A percentile compares a stretch with the other conserved stretches of the same genome.
Conservation (phyloP, 1,284 basidiomycete genomes). For the Ganoderma boninense region DNA sequence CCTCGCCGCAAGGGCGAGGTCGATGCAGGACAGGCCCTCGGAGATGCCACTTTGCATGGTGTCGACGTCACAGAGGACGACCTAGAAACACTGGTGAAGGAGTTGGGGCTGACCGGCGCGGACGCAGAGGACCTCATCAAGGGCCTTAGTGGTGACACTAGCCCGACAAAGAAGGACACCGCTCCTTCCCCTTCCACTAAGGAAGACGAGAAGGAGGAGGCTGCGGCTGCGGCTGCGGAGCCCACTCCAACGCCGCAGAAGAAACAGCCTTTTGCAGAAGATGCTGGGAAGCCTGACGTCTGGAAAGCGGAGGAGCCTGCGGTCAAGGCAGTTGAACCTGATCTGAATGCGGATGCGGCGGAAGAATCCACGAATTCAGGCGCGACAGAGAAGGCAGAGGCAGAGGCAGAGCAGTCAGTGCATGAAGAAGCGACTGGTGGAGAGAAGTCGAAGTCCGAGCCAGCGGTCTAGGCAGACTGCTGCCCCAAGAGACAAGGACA, state of each 20-base stretch:
- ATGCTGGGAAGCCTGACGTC: background rate
- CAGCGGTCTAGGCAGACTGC: background rate
- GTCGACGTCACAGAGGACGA: conserved; percentile 81
- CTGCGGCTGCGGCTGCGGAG: conserved; percentile 6
- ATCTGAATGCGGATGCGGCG: background rate
- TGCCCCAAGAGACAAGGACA: conserved; percentile 6
- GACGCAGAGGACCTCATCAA: conserved; percentile 76
- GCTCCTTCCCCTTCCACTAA: conserved; percentile 3
- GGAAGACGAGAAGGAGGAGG: conserved; percentile 11
- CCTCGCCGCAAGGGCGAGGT: conserved; percentile 51
- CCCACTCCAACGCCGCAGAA: background rate
- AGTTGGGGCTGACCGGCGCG: conserved; percentile 76
- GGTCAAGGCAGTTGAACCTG: background rate
- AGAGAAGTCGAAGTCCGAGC: background rate
- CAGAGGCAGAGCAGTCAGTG: background rate
- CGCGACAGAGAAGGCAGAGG: background rate
- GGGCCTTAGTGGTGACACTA: conserved; percentile 51
- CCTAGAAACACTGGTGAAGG: conserved; percentile 69
- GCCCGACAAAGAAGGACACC: conserved; percentile 14
- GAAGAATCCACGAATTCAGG: conserved; percentile 10
- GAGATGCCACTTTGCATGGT: conserved; percentile 76
- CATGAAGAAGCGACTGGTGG: background rate
- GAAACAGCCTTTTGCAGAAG: background rate
- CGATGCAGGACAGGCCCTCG: conserved; percentile 71
- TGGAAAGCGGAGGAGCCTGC: conserved; percentile 3